These are phyloP conservation scores for Suhomyces ambrosiae DNA, from an alignment of 1,139 yeast genomes.

Conservation along the genomic window DNA sequence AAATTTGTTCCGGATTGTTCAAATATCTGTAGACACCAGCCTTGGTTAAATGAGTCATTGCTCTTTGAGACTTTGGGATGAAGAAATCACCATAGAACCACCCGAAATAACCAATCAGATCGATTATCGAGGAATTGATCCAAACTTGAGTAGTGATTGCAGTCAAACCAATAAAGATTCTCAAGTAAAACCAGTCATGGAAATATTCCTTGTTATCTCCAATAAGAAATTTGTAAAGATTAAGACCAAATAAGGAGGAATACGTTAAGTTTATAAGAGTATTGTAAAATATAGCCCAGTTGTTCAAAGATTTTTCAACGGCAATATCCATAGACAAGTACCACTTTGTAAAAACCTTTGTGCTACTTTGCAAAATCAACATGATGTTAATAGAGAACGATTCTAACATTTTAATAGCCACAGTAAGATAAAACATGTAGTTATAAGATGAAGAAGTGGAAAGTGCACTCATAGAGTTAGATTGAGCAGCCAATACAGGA, in stretches of 20 bases:
- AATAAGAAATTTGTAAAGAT: conserved; percentile 32
- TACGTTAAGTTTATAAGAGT: conserved; percentile 48
- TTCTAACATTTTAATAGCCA: conserved; percentile 55
- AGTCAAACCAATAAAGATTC: conserved; percentile 58
- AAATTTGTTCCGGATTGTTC: conserved; percentile 81
- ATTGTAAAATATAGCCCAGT: conserved; percentile 78
- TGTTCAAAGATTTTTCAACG: conserved; percentile 67
- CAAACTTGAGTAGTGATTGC: conserved; percentile 65
- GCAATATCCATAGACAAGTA: conserved; percentile 70
- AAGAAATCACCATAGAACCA: conserved; percentile 93
- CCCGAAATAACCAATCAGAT: conserved; percentile 80
- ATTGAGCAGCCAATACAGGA: conserved; percentile 43
- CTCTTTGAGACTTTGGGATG: conserved; percentile 51
- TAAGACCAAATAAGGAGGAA: conserved; percentile 47
- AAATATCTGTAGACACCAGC: conserved; percentile 85
- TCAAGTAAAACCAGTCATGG: conserved; percentile 53
- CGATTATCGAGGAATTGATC: conserved; percentile 72
- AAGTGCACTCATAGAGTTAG: conserved; percentile 16
- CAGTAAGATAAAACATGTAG: conserved; percentile 49
- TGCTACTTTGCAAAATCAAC: conserved; percentile 61
- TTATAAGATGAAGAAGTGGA: conserved; percentile 10
- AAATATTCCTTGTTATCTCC: conserved; percentile 24
- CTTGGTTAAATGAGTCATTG: conserved; percentile 56
- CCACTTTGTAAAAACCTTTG: conserved; percentile 66
- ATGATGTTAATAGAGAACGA: conserved; percentile 55